These are phyloP conservation scores for Colletotrichum tropicale DNA, from an alignment of 2,329 filamentous ascomycete species.

Conservation along the genomic window DNA sequence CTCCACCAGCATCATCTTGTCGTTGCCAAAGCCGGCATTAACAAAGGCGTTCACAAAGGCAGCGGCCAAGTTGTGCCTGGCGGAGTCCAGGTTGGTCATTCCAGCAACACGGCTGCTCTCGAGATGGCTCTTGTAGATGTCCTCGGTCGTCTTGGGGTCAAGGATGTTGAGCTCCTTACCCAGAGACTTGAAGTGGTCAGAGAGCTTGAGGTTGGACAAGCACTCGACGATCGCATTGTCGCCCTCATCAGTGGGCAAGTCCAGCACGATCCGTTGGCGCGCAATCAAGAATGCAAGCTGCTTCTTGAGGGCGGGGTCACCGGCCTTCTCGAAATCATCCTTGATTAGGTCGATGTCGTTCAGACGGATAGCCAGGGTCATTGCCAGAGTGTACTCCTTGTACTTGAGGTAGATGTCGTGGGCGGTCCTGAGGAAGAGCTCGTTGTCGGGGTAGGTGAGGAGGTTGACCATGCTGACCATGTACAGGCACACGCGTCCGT, in stretches of 20 bases:
- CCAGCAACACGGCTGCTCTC: conserved; percentile 93
- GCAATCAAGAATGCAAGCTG: conserved; percentile 94
- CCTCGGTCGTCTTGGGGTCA: conserved; percentile 95
- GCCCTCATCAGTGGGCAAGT: conserved; percentile 52
- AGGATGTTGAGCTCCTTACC: conserved; percentile 97
- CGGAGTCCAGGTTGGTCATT: conserved; percentile 93
- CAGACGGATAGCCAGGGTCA: conserved; percentile 90
- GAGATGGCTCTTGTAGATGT: conserved; percentile 99
- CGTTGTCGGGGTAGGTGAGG: conserved; percentile 96
- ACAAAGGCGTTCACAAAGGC: conserved; percentile 97
- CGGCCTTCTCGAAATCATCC: conserved; percentile 78
- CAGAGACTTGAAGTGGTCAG: conserved; percentile 91
- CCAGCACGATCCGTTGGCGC: conserved; percentile 86
- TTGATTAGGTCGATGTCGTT: conserved; percentile 87
- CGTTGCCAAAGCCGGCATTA: conserved; percentile 92
- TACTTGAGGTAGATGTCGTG: conserved; percentile 94
- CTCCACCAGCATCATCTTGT: conserved; percentile 97
- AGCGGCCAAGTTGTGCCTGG: conserved; percentile 92
- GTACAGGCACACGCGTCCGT: conserved; percentile 90
- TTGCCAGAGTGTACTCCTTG: conserved; percentile 91
- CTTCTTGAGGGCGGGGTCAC: conserved; percentile 84
- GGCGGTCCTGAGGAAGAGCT: conserved; percentile 90
- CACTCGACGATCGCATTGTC: conserved; percentile 68
- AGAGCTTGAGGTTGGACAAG: conserved; percentile 83
- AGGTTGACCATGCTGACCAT: conserved; percentile 99